These are phyloP conservation scores for Dioscorea cayenensis DNA, from an alignment of 116 monocot species.

Conservation along the genomic window DNA sequence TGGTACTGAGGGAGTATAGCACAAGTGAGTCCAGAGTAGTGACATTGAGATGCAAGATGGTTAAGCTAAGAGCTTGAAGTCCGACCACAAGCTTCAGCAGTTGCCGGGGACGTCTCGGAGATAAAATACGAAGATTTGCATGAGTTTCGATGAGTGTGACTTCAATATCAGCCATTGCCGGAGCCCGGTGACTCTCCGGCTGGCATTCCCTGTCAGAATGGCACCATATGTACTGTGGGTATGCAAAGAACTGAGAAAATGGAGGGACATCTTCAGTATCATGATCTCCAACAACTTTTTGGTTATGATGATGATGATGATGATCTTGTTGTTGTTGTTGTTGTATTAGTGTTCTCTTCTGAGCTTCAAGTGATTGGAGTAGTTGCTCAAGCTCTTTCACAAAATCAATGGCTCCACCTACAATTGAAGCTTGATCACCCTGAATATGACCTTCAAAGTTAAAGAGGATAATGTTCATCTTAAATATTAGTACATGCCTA, in stretches of 20 bases:
- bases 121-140: conserved; percentile 52
- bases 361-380: conserved; percentile 73
- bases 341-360: conserved; percentile 37
- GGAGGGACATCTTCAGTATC: conserved; percentile 28
- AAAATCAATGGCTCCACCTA: conserved; percentile 92
- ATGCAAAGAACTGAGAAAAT: conserved; percentile 79
- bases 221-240: conserved; percentile 79
- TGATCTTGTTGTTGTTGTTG: background rate
- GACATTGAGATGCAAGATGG: conserved; percentile 67
- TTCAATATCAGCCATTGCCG: conserved; percentile 58
- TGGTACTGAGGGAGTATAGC: conserved; percentile 73
- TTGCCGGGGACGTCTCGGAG: conserved; percentile 51
- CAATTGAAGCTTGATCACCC: conserved; percentile 96
- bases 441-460: conserved; percentile 5
- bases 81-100: conserved; percentile 59
- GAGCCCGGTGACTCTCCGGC: conserved; percentile 12
- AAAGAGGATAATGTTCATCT: too few species aligned
- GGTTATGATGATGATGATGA: background rate
- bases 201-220: conserved; percentile 29
- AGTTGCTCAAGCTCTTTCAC: conserved; percentile 91
- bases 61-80: conserved; percentile 49
- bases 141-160: conserved; percentile 67
- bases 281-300: too few species aligned
- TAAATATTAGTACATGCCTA: too few species aligned
- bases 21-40: conserved; percentile 56